These are phyloP conservation scores for Heterococcus sp. DNA, from an alignment of 108 stramenopile species.

Conservation along the genomic window DNA sequence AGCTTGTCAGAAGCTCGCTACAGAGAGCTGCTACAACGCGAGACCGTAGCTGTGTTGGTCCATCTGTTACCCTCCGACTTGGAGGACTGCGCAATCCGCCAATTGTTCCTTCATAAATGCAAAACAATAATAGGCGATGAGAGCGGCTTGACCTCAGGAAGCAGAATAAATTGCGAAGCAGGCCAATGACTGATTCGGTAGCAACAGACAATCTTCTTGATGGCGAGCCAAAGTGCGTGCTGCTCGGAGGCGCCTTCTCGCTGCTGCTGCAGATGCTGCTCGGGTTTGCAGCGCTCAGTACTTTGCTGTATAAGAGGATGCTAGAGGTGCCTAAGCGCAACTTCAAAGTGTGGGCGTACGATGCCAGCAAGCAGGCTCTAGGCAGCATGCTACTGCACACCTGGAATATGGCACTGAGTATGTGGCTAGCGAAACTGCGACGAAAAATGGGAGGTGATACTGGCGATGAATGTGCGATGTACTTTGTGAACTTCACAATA, in stretches of 20 bases:
- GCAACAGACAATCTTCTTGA: neutral
- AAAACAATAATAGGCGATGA: too few relatives aligned
- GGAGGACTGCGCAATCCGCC: neutral
- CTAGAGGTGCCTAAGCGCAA: neutral
- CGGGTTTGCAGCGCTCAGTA: neutral
- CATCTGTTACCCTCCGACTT: neutral
- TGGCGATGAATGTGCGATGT: slow-evolving; percentile 38
- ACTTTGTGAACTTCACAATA: slow-evolving; percentile 27
- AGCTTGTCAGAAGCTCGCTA: too few relatives aligned
- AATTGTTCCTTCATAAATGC: neutral
- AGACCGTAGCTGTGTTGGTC: neutral
- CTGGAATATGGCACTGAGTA: slow-evolving; percentile 33
- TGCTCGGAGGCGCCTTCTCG: neutral
- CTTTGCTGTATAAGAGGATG: neutral
- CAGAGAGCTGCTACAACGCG: too few relatives aligned
- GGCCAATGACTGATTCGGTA: neutral
- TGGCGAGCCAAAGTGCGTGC: neutral
- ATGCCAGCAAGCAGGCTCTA: slow-evolving; percentile 33
- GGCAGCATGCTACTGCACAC: slow-evolving; percentile 24
- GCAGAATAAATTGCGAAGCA: neutral
- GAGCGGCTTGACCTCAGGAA: neutral
- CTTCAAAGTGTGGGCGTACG: slow-evolving; percentile 28
- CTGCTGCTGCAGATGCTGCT: neutral
- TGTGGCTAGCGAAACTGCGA: neutral
- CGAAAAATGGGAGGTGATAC: neutral